phyloP scores from a whole-genome alignment of 371 early-diverging fungal species.

The Circinella umbellata region DNA sequence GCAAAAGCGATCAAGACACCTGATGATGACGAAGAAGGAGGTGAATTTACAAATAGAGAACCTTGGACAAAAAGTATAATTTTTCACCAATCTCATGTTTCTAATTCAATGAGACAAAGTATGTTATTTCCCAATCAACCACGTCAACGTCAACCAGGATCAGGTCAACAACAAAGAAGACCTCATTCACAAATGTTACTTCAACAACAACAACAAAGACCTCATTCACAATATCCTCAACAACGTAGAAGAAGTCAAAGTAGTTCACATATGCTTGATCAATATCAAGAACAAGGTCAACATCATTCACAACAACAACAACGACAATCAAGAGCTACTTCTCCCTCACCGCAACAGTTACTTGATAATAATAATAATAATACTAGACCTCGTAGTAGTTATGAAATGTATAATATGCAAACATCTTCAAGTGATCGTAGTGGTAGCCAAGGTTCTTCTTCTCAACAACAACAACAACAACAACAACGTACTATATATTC shows the following conservation, averaged over 20 bases:
- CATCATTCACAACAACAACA: slow-evolving; percentile 23
- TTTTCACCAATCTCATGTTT: slow-evolving; percentile 52
- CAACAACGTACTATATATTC: neutral
- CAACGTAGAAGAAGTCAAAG: slow-evolving; percentile 10
- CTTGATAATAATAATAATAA: neutral
- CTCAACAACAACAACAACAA: neutral
- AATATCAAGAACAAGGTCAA: slow-evolving; percentile 10
- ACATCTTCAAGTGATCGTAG: slow-evolving; percentile 20
- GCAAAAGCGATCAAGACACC: slow-evolving; percentile 59
- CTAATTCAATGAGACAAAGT: slow-evolving; percentile 35
- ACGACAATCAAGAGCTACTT: slow-evolving; percentile 10
- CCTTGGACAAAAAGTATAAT: slow-evolving; percentile 53
- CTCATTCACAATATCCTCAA: slow-evolving; percentile 1
- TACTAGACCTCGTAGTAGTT: slow-evolving; percentile 10
- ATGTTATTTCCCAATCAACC: slow-evolving; percentile 28
- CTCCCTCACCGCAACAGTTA: slow-evolving; percentile 7
- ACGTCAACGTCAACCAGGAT: slow-evolving; percentile 10
- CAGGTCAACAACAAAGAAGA: neutral
- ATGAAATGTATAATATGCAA: slow-evolving; percentile 9
- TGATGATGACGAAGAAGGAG: slow-evolving; percentile 32
- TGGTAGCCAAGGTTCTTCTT: neutral
- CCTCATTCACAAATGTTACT: slow-evolving; percentile 13
- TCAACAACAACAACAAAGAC: slow-evolving; percentile 10
- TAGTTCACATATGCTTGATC: slow-evolving; percentile 10
- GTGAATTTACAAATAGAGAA: slow-evolving; percentile 25